Evolutionary conservation across 2,329 filamentous ascomycete genomes (phyloP).

Genomic region (Fusarium ramigenum): DNA sequence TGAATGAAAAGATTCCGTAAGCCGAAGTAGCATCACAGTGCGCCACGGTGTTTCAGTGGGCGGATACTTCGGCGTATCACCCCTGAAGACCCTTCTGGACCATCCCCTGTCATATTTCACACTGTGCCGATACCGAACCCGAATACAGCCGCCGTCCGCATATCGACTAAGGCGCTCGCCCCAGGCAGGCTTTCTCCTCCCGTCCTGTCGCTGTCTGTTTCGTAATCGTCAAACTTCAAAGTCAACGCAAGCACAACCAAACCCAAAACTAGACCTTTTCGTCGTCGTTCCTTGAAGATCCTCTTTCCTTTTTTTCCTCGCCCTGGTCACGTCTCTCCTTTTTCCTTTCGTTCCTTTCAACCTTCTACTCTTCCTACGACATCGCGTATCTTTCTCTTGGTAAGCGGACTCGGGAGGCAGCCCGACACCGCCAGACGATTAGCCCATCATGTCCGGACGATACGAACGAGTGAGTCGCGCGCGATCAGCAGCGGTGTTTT

Average conservation of each 20-base stretch:
- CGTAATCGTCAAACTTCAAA: conserved; percentile 24
- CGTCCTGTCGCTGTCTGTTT: conserved; percentile 1
- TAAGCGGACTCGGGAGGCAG: conserved; percentile 37
- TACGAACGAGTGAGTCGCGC: conserved; percentile 65
- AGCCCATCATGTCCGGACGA: conserved; percentile 59
- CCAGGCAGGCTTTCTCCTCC: conserved; percentile 24
- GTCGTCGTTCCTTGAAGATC: conserved; percentile 35
- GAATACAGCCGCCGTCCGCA: conserved; percentile 18
- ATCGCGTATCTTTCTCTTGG: conserved; percentile 11
- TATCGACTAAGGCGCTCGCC: conserved; percentile 5
- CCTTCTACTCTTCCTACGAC: background rate
- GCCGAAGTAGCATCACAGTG: conserved; percentile 22
- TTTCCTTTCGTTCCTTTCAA: background rate
- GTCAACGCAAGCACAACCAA: conserved; percentile 19
- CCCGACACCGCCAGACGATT: conserved; percentile 35
- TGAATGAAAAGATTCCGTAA: background rate
- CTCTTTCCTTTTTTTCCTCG: conserved; percentile 15
- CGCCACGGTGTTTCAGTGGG: background rate
- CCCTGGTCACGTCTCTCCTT: conserved; percentile 10
- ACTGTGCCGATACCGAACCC: conserved; percentile 28
- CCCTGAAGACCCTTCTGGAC: background rate
- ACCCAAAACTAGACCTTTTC: conserved; percentile 4
- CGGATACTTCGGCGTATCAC: background rate
- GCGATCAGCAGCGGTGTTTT: background rate
- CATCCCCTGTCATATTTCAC: conserved; percentile 2